Base-by-base conservation (phyloP, 805 yeast species). In the Myxozyma geophila region DNA sequence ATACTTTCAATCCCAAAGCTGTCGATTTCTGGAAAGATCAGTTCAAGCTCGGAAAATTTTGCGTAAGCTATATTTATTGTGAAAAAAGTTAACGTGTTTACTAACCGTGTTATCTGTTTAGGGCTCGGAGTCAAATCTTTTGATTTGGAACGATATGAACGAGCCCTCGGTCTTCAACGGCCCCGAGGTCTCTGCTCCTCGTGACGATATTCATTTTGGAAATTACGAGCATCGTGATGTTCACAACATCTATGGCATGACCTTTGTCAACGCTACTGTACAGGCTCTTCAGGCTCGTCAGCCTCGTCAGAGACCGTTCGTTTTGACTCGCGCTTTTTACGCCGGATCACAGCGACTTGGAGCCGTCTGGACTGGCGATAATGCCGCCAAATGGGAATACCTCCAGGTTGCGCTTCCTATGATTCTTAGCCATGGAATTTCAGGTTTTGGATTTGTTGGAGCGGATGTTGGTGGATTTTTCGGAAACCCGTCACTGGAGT, bases 361-460 rank as follows among this genome's bases (percentile, higher is more conserved):
- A 0, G 97, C 98, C 0, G 87, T 89, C 85, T 95, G 99, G 99
- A 91, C 97, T 0, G 99, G 99, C 51, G 99, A 95, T 75, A 95
- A 93, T 75, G 87, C 85, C 83, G 90, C 97, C 2, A 87, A 83
- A 69, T 95, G 99, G 99, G 95, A 88, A 67, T 89, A 91, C 71
- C 80, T 95, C 65, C 81, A 82, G 69, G 81, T 84, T 5, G 90
- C 97, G 0, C 82, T 91, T 51, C 97, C 98, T 7, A 92, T 92
- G 97, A 75, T 90, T 15, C 79, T 95, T 63, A 89, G 96, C 2
- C 82, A 87, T 68, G 91, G 92, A 53, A 78, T 90, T 36, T 90
- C 85, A 1, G 96, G 96, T 8, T 87, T 86, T 86, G 97, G 97
- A 37, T 93, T 92, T 77, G 83, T 89, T 7, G 99, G 99, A 8